Evolutionary conservation across 1,284 basidiomycete genomes (phyloP), one percentile per base, ranked within the genome.

Genomic region (Blastosporella zonata): DNA sequence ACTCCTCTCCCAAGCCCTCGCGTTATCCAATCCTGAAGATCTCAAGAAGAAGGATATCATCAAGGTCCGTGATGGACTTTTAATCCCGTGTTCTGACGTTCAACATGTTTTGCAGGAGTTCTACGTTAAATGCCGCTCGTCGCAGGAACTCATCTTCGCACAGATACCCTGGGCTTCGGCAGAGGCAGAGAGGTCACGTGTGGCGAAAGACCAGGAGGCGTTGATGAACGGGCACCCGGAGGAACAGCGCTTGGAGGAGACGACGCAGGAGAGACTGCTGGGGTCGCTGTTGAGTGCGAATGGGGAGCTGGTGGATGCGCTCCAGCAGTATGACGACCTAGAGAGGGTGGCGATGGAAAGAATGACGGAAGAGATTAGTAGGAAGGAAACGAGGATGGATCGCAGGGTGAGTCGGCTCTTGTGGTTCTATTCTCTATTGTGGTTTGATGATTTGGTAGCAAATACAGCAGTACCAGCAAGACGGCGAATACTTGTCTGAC

Each of bases 231-330:
- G 52, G 21, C 56, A 35, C 52, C 50, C 22, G 56, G 68, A 49
- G 69, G 73, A 47, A 56, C 64, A 45, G 31, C 64, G 71, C 21
- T 60, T 63, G 13, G 74, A 78, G 52, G 58, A 69, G 51, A 87
- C 82, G 0, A 62, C 67, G 6, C 83, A 85, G 61, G 84, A 87
- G 59, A 71, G 76, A 57, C 69, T 84, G 4, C 68, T 91, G 17
- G 84, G 74, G 17, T 78, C 78, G 8, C 68, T 91, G 39, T 69
- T 91, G 12, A 75, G 66, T 23, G 82, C 87, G 15, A 83, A 90
- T 57, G 79, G 55, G 29, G 69, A 73, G 46, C 61, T 77, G 20
- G 41, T 73, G 21, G 70, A 68, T 38, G 73, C 69, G 2, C 53
- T 75, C 20, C 62, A 67, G 37, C 71, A 74, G 52, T 74, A 73